These are phyloP conservation scores for Trichocladium uniseriatum DNA, from an alignment of 495 filamentous ascomycete genomes.

Conservation along the genomic window DNA sequence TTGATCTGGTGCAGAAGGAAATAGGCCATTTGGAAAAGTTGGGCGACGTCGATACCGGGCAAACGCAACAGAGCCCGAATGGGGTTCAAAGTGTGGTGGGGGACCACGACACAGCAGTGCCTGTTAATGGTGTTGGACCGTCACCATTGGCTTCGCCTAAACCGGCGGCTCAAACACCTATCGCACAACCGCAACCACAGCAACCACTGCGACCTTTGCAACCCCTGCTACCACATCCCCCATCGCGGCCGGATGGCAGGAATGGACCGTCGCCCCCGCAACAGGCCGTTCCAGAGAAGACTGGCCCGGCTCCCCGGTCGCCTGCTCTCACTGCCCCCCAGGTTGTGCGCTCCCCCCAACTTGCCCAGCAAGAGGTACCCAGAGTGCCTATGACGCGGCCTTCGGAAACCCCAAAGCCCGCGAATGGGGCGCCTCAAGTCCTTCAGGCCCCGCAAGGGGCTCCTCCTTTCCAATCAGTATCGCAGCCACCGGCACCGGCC, in stretches of 20 bases:
- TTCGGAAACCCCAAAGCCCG: constrained; percentile 20
- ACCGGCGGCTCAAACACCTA: constrained; percentile 6
- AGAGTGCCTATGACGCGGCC: constrained; percentile 17
- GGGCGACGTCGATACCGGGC: constrained; percentile 4
- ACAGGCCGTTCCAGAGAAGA: background rate
- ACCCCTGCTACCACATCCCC: constrained; percentile 8
- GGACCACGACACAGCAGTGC: background rate
- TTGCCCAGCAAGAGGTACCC: constrained; percentile 10
- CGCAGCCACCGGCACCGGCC: constrained; percentile 18
- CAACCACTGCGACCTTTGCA: constrained; percentile 10
- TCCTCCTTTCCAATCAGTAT: constrained; percentile 19
- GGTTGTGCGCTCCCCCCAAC: constrained; percentile 7
- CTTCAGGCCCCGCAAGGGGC: constrained; percentile 35
- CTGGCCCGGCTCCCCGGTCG: background rate
- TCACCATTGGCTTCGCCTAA: constrained; percentile 9
- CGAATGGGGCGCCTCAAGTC: constrained; percentile 23
- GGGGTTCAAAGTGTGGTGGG: constrained; percentile 11
- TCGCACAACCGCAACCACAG: constrained; percentile 1
- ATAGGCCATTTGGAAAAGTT: constrained; percentile 53
- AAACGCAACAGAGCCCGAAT: constrained; percentile 31
- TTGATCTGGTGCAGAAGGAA: constrained; percentile 53
- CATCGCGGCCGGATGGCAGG: constrained; percentile 2
- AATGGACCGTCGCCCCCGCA: constrained; percentile 5
- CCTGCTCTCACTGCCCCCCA: constrained; percentile 9
- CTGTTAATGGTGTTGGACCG: constrained; percentile 7